Evolutionary conservation across 139 green algal genomes (phyloP), one percentile per base, ranked within the genome.

Genomic region (Chlamydomonas incerta): DNA sequence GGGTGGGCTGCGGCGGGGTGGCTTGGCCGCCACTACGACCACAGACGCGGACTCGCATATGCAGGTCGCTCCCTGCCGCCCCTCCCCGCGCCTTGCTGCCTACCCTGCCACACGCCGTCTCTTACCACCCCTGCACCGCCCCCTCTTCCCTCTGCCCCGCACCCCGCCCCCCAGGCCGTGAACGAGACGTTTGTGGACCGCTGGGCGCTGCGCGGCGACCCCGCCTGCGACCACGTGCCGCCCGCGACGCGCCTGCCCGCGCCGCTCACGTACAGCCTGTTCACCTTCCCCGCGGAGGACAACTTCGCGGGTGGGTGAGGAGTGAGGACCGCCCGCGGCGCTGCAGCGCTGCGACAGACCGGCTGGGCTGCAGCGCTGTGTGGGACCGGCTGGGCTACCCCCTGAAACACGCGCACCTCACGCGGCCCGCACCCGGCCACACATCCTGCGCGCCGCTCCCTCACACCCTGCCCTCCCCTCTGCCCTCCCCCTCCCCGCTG

Each of bases 201-300:
- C 65, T 73, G 68, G 50, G 76, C 75, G 4, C 31, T 81, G 55
- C 37, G 58, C 47, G 65, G 75, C 18, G 77, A 83, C 65, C 28
- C 77, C 13, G n/a, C 62, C n/a, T 41, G 77, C 41, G 77, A 83
- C 65, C 77, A 83, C 77, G 24, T 29, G 29, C 77, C 77, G 10
- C 18, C 77, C 37, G 74, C 74, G 46, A 74, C 77, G 41, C 77
- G 77, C 41, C 74, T 83, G 63, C 77, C 77, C 10, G 41, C 41
- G n/a, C 77, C 77, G 3, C 5, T 8, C 41, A 81, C 87, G 1
- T 90, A 91, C 81, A 92, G 82, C 74, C 91, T 97, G 31, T 96
- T 97, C 72, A 91, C 91, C 23, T 97, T 94, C 85, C 93, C 94
- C 0, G 94, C 90, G 1, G 91, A 95, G 65, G 94, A 96, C 66